A percentile compares a stretch with the other conserved stretches of the same genome.
These are phyloP conservation scores for Acanthamoeba castellanii DNA, from an alignment of 208 protist genomes.

Conservation along the genomic window DNA sequence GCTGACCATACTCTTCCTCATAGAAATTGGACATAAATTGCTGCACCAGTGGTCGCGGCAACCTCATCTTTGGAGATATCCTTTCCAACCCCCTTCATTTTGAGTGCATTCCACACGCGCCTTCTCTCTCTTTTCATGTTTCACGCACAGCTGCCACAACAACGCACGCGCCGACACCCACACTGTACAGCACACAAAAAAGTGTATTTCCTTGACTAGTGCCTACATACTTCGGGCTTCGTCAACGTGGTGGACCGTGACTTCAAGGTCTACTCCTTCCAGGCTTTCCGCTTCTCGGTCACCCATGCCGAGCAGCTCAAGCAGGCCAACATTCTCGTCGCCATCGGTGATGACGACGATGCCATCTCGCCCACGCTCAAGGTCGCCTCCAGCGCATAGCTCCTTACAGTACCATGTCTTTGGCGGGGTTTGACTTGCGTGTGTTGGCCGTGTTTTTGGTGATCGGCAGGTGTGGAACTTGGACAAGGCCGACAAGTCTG, in stretches of 20 bases:
- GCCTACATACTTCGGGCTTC: constrained; percentile 86
- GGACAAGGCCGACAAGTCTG: constrained; percentile 78
- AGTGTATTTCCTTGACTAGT: constrained; percentile 2
- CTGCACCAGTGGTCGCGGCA: constrained; percentile 90
- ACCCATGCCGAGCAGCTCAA: constrained; percentile 89
- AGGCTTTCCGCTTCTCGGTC: constrained; percentile 89
- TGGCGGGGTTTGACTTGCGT: not conserved
- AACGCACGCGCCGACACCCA: not conserved
- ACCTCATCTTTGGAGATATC: constrained; percentile 92
- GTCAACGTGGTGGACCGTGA: constrained; percentile 91
- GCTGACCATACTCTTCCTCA: not conserved
- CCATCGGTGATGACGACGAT: constrained; percentile 90
- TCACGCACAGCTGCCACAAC: not conserved
- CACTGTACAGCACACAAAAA: not conserved
- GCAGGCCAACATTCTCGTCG: constrained; percentile 88
- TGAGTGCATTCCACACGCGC: not conserved
- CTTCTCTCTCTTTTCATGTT: not conserved
- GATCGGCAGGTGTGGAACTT: constrained; percentile 66
- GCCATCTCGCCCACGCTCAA: constrained; percentile 86
- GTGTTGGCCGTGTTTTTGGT: not conserved
- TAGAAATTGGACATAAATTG: constrained; percentile 89
- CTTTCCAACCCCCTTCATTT: not conserved
- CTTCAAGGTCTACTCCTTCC: constrained; percentile 87
- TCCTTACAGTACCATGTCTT: not conserved
- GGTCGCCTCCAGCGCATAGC: constrained; percentile 87